A percentile compares a stretch with the other conserved stretches of the same genome.
Conservation (phyloP, 768 basidiomycete genomes). For the Xerocomellus dryophilus region DNA sequence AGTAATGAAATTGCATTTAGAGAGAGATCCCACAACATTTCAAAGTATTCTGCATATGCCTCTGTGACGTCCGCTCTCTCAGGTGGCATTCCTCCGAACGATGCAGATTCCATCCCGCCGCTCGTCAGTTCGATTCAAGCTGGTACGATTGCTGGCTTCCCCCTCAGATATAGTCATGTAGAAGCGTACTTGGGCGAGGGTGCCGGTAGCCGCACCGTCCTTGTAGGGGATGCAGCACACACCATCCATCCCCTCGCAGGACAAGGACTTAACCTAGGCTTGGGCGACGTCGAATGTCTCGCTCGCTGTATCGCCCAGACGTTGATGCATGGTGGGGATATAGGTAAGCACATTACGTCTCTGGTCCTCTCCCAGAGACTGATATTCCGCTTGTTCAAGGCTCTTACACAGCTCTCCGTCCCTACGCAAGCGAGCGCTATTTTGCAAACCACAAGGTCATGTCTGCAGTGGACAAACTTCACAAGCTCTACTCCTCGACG, state of each 20-base stretch:
- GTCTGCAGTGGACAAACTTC: slow-evolving; percentile 83
- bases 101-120: slow-evolving; percentile 69
- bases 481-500: slow-evolving; percentile 77
- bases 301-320: slow-evolving; percentile 59
- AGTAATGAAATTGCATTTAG: slow-evolving; percentile 67
- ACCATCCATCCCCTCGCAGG: slow-evolving; percentile 94
- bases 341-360: slow-evolving; percentile 50
- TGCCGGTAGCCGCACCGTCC: slow-evolving; percentile 64
- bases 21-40: slow-evolving; percentile 67
- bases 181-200: slow-evolving; percentile 82
- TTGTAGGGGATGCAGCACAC: slow-evolving; percentile 96
- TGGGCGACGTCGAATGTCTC: slow-evolving; percentile 79
- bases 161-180: slow-evolving; percentile 81
- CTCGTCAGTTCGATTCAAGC: slow-evolving; percentile 67
- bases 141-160: slow-evolving; percentile 83
- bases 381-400: slow-evolving; percentile 40
- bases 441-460: slow-evolving; percentile 83
- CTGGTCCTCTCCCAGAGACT: neutral
- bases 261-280: slow-evolving; percentile 93
- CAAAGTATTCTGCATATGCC: slow-evolving; percentile 60
- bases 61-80: slow-evolving; percentile 37
- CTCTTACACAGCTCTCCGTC: slow-evolving; percentile 67
- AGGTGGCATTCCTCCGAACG: slow-evolving; percentile 56
- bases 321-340: slow-evolving; percentile 66
- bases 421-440: slow-evolving; percentile 81